These are phyloP conservation scores for Podospora fimiseda DNA, from an alignment of 495 filamentous ascomycete genomes.

Conservation along the genomic window DNA sequence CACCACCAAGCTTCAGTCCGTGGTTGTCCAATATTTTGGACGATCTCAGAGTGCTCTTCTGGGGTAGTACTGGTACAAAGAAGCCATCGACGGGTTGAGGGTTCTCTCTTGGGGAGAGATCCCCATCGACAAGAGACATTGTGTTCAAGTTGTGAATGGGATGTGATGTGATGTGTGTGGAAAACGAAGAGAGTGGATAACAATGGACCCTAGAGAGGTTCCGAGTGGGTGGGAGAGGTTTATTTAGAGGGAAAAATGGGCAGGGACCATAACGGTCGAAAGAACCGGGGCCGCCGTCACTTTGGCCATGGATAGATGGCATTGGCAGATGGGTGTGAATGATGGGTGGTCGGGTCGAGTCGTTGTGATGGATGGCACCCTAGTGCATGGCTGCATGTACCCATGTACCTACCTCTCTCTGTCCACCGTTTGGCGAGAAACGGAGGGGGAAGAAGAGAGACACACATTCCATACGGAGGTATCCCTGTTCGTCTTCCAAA, in stretches of 20 bases:
- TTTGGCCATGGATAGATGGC: constrained; percentile 3
- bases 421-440: constrained; percentile 7
- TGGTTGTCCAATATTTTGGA: constrained; percentile 37
- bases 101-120: constrained; percentile 11
- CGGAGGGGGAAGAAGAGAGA: not conserved
- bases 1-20: constrained; percentile 32
- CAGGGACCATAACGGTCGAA: constrained; percentile 15
- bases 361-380: not conserved
- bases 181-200: not conserved
- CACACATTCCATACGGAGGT: not conserved
- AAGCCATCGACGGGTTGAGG: constrained; percentile 14
- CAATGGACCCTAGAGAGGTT: constrained; percentile 6
- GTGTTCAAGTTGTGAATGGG: constrained; percentile 2
- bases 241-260: constrained; percentile 20
- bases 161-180: not conserved
- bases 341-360: not conserved
- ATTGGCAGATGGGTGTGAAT: not conserved
- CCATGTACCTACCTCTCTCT: not conserved
- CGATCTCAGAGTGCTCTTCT: constrained; percentile 37
- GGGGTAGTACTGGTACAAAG: constrained; percentile 29
- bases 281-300: constrained; percentile 13
- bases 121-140: constrained; percentile 19
- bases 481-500: not conserved
- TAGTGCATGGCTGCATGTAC: constrained; percentile 3
- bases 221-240: constrained; percentile 17